Percentiles rank a stretch among this genome's conserved stretches.
Evolutionary conservation across 305 asterid species (phyloP).

Genomic region (Fraxinus ornus): DNA sequence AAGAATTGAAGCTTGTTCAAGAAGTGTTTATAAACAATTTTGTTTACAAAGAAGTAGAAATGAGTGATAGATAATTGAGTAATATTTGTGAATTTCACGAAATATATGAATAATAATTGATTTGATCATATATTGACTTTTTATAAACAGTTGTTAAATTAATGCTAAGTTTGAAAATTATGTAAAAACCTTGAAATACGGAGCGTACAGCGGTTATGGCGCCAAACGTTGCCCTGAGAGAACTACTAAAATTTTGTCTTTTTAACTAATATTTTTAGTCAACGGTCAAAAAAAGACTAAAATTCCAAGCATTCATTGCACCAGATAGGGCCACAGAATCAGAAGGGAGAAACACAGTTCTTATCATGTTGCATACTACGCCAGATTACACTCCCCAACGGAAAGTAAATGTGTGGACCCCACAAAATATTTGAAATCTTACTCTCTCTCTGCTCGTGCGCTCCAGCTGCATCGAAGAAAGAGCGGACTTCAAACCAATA

Average conservation of each 20-base stretch:
- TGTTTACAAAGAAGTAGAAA: background rate
- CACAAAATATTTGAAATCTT: background rate
- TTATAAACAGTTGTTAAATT: background rate
- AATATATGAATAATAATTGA: too few relatives aligned
- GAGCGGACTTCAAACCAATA: slow-evolving; percentile 12
- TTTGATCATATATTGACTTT: background rate
- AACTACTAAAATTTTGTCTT: background rate
- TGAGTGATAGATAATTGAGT: too few relatives aligned
- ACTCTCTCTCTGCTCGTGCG: background rate
- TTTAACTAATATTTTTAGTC: too few relatives aligned
- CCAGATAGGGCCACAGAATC: too few relatives aligned
- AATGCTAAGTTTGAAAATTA: background rate
- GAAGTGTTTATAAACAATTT: too few relatives aligned
- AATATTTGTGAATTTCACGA: background rate
- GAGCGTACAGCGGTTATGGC: background rate
- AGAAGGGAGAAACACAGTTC: background rate
- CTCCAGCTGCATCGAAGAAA: slow-evolving; percentile 7
- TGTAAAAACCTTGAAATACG: background rate
- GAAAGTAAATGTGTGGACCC: background rate
- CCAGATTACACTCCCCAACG: background rate
- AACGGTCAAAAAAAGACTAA: too few relatives aligned
- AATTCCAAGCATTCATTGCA: too few relatives aligned
- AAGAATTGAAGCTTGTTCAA: background rate
- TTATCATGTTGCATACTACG: background rate
- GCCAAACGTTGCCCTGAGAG: background rate